Evolutionary conservation across 345 rosid species (phyloP), one percentile per base, ranked within the genome.

Genomic region (Erodium maritimum): DNA sequence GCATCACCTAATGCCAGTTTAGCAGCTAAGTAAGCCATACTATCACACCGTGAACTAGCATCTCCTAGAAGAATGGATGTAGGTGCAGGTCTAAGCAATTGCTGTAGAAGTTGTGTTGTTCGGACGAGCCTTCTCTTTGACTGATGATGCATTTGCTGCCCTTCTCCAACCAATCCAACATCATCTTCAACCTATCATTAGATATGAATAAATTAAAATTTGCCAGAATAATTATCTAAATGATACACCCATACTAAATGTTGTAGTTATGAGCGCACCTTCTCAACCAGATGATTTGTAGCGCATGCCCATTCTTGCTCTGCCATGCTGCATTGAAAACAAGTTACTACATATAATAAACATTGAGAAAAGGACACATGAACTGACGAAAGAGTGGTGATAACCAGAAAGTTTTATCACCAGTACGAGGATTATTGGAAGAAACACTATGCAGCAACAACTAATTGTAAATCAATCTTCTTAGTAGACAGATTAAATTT

Each of bases 41-140:
- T 75, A 69, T 89, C 94, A 52, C 69, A 74, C 53, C 79, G 70
- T 54, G 81, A 56, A 29, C 61, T 65, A 67, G 84, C 81, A 68
- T 74, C 77, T 59, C 73, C 71, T 67, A 73, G 67, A 55, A 91
- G 74, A 62, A 85, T 73, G 51, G 67, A 65, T 19, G 79, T 77
- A 16, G 75, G 69, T 63, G 95, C 82, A 23, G 88, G 78, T 50
- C 45, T 45, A 69, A 82, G 71, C 25, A 87, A 63, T 53, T 81
- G 83, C 79, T 93, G 99, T 81, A 83, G 78, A 62, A 93, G 88
- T 59, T 87, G 95, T 21, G 85, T 71, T 20, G 97, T 81, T 77
- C 82, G 61, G 61, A 85, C 60, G 62, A 85, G 80, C 74, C 97
- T 87, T 80, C 84, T 83, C 82, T 75, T 93, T 56, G 90, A 74